phyloP scores from a whole-genome alignment of 805 yeast species.

The Schwanniomyces sp. region DNA sequence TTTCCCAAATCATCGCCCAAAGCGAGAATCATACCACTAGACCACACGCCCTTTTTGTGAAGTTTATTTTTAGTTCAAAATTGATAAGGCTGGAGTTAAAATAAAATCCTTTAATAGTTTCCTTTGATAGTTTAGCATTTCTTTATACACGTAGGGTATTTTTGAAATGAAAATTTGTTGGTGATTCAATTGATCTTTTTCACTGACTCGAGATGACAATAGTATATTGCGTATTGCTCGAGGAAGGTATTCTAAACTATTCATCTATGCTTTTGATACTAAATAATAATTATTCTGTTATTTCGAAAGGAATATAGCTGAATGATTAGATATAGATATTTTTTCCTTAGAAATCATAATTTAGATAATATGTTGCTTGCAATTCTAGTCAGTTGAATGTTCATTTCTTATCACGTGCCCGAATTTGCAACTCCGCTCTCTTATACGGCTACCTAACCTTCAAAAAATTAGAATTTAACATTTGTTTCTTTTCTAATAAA shows the following conservation, averaged over 20 bases:
- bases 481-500: not conserved
- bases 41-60: constrained; percentile 13
- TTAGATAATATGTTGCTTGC: not conserved
- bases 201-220: too few relatives aligned
- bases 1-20: constrained; percentile 12
- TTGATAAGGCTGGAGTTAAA: not conserved
- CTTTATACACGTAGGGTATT: too few relatives aligned
- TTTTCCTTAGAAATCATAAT: not conserved
- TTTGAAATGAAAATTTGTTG: too few relatives aligned
- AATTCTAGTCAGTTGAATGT: too few relatives aligned
- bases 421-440: not conserved
- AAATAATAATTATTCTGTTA: too few relatives aligned
- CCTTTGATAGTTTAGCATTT: too few relatives aligned
- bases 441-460: not conserved
- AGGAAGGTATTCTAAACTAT: too few relatives aligned
- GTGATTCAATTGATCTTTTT: too few relatives aligned
- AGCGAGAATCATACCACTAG: constrained; percentile 23
- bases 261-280: not conserved
- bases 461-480: not conserved
- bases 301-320: too few relatives aligned
- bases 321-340: too few relatives aligned
- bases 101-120: too few relatives aligned
- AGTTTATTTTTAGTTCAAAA: not conserved
- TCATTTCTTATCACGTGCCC: not conserved
- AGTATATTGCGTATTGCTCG: too few relatives aligned